Conservation (phyloP, 805 yeast genomes). For the Isabelozyma pseudorhagii region DNA sequence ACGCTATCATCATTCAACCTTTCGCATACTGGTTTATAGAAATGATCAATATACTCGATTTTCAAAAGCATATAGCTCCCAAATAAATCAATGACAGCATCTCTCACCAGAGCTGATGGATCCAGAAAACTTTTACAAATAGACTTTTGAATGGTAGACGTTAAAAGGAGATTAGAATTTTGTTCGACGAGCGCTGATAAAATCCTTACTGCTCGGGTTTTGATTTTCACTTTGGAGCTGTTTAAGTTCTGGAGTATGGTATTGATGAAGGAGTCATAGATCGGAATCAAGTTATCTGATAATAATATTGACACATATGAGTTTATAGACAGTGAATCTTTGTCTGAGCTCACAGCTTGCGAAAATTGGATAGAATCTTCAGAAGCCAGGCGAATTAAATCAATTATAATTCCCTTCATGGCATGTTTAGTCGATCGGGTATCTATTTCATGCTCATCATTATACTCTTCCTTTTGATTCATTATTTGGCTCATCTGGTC, state of each 20-base stretch:
- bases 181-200: conserved; percentile 52
- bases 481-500: conserved; percentile 1
- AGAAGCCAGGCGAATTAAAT: conserved; percentile 4
- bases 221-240: conserved; percentile 27
- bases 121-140: conserved; percentile 54
- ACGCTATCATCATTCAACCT: conserved; percentile 58
- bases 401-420: conserved; percentile 1
- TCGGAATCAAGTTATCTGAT: conserved; percentile 26
- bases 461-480: not conserved
- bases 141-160: conserved; percentile 49
- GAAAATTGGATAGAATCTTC: conserved; percentile 7
- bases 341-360: conserved; percentile 6
- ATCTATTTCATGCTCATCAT: conserved; percentile 5
- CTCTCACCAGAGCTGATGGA: conserved; percentile 68
- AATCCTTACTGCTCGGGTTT: conserved; percentile 61
- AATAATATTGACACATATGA: conserved; percentile 21
- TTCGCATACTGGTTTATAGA: conserved; percentile 47
- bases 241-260: conserved; percentile 39
- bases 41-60: conserved; percentile 45
- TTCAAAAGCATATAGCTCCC: conserved; percentile 43
- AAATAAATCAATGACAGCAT: conserved; percentile 70
- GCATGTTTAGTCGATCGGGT: not conserved
- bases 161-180: conserved; percentile 49
- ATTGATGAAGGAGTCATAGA: conserved; percentile 53
- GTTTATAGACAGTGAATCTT: conserved; percentile 9